Conservation (phyloP, 2,329 filamentous ascomycete genomes). For the Ceratocystis harringtonii region DNA sequence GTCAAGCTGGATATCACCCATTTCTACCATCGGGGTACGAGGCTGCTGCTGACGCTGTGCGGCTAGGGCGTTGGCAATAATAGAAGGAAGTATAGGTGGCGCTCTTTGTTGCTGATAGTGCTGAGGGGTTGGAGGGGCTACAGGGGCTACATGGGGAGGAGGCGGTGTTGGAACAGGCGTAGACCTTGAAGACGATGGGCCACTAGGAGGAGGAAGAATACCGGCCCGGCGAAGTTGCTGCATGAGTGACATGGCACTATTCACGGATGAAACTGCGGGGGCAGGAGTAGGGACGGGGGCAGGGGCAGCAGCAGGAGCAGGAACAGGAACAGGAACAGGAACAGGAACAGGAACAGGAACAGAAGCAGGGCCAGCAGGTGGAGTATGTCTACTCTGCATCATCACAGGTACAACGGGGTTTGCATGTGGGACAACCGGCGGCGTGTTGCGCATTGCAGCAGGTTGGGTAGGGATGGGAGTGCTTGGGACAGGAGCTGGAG, state of each 20-base stretch:
- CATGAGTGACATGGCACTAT: slow-evolving; percentile 45
- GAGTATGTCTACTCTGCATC: slow-evolving; percentile 19
- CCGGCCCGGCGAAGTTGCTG: slow-evolving; percentile 55
- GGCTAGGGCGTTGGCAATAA: slow-evolving; percentile 26
- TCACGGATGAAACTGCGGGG: slow-evolving; percentile 25
- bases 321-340: slow-evolving; percentile 15
- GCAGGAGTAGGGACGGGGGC: slow-evolving; percentile 22
- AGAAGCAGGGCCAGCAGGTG: slow-evolving; percentile 18
- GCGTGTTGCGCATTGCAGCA: slow-evolving; percentile 35
- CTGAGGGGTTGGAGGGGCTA: slow-evolving; percentile 4
- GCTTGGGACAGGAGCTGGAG: slow-evolving; percentile 1
- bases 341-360: slow-evolving; percentile 20
- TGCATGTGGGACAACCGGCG: slow-evolving; percentile 23
- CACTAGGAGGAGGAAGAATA: slow-evolving; percentile 34
- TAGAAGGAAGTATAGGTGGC: slow-evolving; percentile 20
- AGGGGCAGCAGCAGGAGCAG: background rate
- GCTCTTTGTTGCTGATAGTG: slow-evolving; percentile 21
- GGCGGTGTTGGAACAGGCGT: slow-evolving; percentile 22
- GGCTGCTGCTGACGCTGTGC: slow-evolving; percentile 18
- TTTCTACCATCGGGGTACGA: slow-evolving; percentile 19
- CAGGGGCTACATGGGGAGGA: slow-evolving; percentile 17
- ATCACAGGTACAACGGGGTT: slow-evolving; percentile 13
- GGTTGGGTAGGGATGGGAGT: slow-evolving; percentile 6
- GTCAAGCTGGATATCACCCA: slow-evolving; percentile 34
- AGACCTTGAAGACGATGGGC: slow-evolving; percentile 23